These are phyloP conservation scores for Eleusine indica DNA, from an alignment of 176 grass and related monocot genomes.

Conservation along the genomic window DNA sequence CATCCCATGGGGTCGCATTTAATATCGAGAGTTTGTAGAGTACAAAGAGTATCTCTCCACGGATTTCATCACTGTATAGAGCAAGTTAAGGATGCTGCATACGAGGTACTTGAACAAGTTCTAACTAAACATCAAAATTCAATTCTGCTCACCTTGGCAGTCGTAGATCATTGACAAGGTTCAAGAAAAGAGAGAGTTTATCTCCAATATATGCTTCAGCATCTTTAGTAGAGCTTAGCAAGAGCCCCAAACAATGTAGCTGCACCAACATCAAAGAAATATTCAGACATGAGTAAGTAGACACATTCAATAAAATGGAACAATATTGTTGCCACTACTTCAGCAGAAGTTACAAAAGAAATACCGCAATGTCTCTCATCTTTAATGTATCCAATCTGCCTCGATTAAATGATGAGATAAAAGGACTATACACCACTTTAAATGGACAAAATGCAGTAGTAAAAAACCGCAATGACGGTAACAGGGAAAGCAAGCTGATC, in stretches of 20 bases:
- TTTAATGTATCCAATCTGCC: slow-evolving; percentile 15
- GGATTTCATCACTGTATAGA: slow-evolving; percentile 79
- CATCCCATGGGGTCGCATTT: slow-evolving; percentile 76
- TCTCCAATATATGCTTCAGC: slow-evolving; percentile 67
- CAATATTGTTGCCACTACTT: slow-evolving; percentile 19
- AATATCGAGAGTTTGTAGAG: slow-evolving; percentile 76
- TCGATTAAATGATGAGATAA: slow-evolving; percentile 27
- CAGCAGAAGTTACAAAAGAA: slow-evolving; percentile 29
- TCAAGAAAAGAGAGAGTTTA: slow-evolving; percentile 70
- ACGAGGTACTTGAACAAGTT: slow-evolving; percentile 1
- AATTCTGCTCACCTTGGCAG: slow-evolving; percentile 74
- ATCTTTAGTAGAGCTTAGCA: slow-evolving; percentile 64
- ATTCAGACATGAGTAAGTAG: slow-evolving; percentile 33
- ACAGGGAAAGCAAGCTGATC: slow-evolving; percentile 30
- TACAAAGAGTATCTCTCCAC: slow-evolving; percentile 86
- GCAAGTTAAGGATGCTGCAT: slow-evolving; percentile 35
- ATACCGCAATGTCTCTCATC: slow-evolving; percentile 25
- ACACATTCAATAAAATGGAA: slow-evolving; percentile 32
- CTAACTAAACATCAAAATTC: slow-evolving; percentile 30
- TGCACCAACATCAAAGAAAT: slow-evolving; percentile 46
- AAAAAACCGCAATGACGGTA: slow-evolving; percentile 12
- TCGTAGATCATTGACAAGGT: slow-evolving; percentile 69
- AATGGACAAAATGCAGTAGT: slow-evolving; percentile 8
- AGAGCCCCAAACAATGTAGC: slow-evolving; percentile 81
- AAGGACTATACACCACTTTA: slow-evolving; percentile 27